Evolutionary conservation across 2,329 filamentous ascomycete genomes (phyloP), one percentile per base, ranked within the genome.

Genomic region (Bipolaris gigantea): DNA sequence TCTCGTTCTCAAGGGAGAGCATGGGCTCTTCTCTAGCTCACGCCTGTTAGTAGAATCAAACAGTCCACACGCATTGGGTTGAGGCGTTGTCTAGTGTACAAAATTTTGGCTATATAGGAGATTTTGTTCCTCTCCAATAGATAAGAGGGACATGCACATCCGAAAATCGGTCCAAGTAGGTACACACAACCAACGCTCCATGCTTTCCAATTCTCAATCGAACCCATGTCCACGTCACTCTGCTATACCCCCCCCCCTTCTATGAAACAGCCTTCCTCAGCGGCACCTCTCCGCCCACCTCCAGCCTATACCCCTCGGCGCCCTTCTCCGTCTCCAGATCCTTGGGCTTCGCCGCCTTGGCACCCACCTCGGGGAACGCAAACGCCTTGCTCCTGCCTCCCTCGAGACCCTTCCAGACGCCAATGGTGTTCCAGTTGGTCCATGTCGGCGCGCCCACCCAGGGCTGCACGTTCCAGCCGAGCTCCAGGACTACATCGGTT

Each of bases 401-500:
- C 63, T 80, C 78, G 57, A 92, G 67, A 49, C 78, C 80, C 76
- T 85, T 82, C 89, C 89, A 92, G 45, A 77, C 73, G 9, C 83
- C 83, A 51, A 83, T 74, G 60, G 75, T 73, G 54, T 66, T 53
- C 65, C 64, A 71, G 50, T 78, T 77, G 32, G 71, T 88, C 94
- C 94, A 99, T 38, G 89, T 89, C 73, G 97, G 76, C 48, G 88
- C 77, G 13, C 94, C 94, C 10, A 99, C 91, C 90, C 93, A 97
- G 30, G 94, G 94, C 80, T 99, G 94, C 56, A 97, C 89, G 77
- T 97, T 97, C 85, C 96, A 99, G 71, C 94, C 88, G 48, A 97
- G 79, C 66, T 87, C 86, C 59, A 99, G 79, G 27, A 85, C 87
- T 52, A 93, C 90, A 72, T 94, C 86, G 46, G 83, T 79, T 44